phyloP scores from a whole-genome alignment of 495 filamentous ascomycete species.

The Annulohypoxylon moriforme region DNA sequence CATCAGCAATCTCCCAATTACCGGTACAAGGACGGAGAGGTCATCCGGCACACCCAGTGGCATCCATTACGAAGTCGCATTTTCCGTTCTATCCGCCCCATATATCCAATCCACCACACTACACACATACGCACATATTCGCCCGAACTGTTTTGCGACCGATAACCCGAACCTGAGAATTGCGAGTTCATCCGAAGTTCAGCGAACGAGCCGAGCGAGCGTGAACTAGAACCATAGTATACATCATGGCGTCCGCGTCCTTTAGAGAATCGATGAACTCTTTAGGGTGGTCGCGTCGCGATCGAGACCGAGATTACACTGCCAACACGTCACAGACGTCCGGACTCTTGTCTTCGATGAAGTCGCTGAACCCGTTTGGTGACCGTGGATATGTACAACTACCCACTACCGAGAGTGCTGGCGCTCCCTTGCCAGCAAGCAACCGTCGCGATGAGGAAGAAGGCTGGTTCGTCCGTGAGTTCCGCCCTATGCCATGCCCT shows the following conservation, averaged over 20 bases:
- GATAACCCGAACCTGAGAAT: slow-evolving; percentile 8
- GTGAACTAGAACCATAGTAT: slow-evolving; percentile 13
- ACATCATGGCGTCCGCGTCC: slow-evolving; percentile 83
- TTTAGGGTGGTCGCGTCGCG: slow-evolving; percentile 91
- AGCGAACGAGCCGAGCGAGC: not conserved
- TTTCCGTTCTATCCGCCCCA: slow-evolving; percentile 45
- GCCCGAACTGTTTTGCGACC: slow-evolving; percentile 30
- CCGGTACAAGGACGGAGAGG: slow-evolving; percentile 41
- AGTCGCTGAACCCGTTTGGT: slow-evolving; percentile 90
- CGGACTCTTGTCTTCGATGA: slow-evolving; percentile 81
- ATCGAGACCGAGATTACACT: slow-evolving; percentile 72
- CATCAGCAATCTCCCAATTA: slow-evolving; percentile 34
- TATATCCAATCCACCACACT: slow-evolving; percentile 45
- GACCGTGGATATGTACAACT: slow-evolving; percentile 90
- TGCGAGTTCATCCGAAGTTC: slow-evolving; percentile 13
- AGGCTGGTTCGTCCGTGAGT: slow-evolving; percentile 96
- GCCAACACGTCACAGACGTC: slow-evolving; percentile 78
- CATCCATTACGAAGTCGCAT: slow-evolving; percentile 46
- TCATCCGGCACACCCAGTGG: slow-evolving; percentile 53
- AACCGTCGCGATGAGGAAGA: slow-evolving; percentile 93
- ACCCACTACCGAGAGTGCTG: slow-evolving; percentile 83
- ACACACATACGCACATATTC: slow-evolving; percentile 9
- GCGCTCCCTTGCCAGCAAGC: slow-evolving; percentile 87
- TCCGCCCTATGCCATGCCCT: slow-evolving; percentile 25
- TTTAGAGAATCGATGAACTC: slow-evolving; percentile 96